Conservation (phyloP, 2,329 filamentous ascomycete genomes). For the Zopfia rhizophila region DNA sequence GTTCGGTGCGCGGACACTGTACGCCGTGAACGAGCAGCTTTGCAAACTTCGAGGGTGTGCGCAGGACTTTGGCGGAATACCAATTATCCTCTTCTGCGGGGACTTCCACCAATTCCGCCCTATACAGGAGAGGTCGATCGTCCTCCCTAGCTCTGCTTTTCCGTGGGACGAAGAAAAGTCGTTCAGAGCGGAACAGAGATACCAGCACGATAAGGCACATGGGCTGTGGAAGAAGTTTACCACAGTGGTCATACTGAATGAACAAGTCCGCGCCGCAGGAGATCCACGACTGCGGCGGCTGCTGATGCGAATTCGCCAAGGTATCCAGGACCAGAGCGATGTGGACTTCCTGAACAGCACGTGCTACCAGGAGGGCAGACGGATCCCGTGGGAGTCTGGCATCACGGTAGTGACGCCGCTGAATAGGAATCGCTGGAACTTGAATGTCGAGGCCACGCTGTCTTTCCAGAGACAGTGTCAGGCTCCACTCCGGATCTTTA, state of each 20-base stretch:
- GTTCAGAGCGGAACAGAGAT: conserved; percentile 9
- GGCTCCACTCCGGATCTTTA: conserved; percentile 13
- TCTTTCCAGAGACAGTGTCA: conserved; percentile 11
- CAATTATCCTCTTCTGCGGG: conserved; percentile 6
- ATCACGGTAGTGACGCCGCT: conserved; percentile 12
- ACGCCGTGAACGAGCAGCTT: conserved; percentile 8
- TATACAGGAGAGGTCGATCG: conserved; percentile 5
- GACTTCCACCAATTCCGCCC: conserved; percentile 10
- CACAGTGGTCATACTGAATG: conserved; percentile 9
- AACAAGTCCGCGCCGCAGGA: neutral
- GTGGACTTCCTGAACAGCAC: conserved; percentile 5
- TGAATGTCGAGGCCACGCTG: conserved; percentile 14
- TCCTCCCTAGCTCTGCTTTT: conserved; percentile 3
- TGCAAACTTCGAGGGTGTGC: neutral
- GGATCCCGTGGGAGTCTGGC: conserved; percentile 12
- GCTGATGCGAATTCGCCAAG: conserved; percentile 4
- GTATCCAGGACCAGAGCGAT: conserved; percentile 2
- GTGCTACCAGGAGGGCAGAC: conserved; percentile 5
- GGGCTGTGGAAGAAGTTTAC: conserved; percentile 12
- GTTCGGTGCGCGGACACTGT: neutral
- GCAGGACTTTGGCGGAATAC: conserved; percentile 10
- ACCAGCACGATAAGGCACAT: conserved; percentile 14
- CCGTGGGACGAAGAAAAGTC: conserved; percentile 6
- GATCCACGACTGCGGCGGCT: conserved; percentile 5
- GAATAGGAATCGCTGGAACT: conserved; percentile 15